phyloP scores from a whole-genome alignment of 306 rosid species.

The Trifolium subterraneum region DNA sequence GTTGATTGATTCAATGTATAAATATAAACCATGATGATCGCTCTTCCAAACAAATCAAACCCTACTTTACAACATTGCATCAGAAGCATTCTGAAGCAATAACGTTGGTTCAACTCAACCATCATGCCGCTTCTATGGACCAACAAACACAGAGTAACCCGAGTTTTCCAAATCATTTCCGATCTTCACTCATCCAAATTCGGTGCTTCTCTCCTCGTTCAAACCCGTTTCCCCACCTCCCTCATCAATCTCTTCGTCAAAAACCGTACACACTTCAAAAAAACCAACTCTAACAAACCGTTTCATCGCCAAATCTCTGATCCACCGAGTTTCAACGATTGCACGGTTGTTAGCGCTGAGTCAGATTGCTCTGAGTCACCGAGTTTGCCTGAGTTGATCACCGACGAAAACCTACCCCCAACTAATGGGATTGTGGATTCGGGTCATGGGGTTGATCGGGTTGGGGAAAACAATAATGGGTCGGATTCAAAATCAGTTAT shows the following conservation, averaged over 20 bases:
- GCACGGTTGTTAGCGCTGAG: not conserved
- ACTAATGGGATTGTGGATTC: not conserved
- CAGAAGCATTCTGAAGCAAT: too few relatives aligned
- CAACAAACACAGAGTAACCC: slow-evolving; percentile 59
- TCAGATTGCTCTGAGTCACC: not conserved
- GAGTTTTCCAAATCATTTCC: slow-evolving; percentile 70
- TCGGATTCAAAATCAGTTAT: slow-evolving; percentile 28
- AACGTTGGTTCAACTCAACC: not conserved
- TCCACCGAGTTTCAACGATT: slow-evolving; percentile 3
- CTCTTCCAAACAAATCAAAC: not conserved
- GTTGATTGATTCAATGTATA: not conserved
- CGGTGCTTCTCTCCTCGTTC: slow-evolving; percentile 64
- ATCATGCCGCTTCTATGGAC: slow-evolving; percentile 90
- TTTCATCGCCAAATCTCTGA: slow-evolving; percentile 1
- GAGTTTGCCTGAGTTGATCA: not conserved
- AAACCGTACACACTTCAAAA: slow-evolving; percentile 59
- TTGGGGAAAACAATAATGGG: not conserved
- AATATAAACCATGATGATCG: not conserved
- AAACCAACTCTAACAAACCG: slow-evolving; percentile 12
- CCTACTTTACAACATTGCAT: not conserved
- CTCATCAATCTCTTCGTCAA: slow-evolving; percentile 80
- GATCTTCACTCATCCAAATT: slow-evolving; percentile 74
- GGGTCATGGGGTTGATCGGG: not conserved
- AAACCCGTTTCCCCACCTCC: slow-evolving; percentile 88
- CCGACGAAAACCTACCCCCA: not conserved